Base-by-base conservation (phyloP, 2,329 filamentous ascomycete genomes). In the Nigrograna mackinnonii region DNA sequence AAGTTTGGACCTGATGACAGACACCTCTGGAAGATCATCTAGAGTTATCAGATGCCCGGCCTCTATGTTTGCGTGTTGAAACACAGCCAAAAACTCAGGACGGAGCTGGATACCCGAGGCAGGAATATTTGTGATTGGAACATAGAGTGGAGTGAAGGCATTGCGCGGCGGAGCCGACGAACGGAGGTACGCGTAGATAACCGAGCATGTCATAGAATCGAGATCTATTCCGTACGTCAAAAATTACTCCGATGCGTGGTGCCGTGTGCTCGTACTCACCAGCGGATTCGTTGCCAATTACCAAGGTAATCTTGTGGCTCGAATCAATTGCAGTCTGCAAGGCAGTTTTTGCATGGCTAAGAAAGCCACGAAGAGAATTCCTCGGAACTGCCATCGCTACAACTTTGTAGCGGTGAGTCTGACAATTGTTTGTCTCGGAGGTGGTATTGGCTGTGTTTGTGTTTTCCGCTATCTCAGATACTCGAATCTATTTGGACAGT, bases 121-220 rank as follows among this genome's bases (percentile, higher is more conserved):
- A 2, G 80, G 79, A 12, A 94, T 79, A 62, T 91, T 88, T 44
- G 84, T 81, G 33, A 95, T 71, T 13, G 89, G 89, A 35, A 92
- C 82, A 60, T 89, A 85, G 24, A 87, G 71, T 17, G 67, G 70
- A 37, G 68, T 68, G 35, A 77, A 72, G 11, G 67, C 66, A 54
- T 71, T 56, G 35, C 56, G 57, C 35, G 70, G 74, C 4, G 79
- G 70, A 4, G 77, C 64, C 59, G 83, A 78, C 22, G 82, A 86
- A 50, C 83, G 81, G 26, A 92, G 73, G 67, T 91, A 94, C 43
- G 89, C 86, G 46, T 86, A 82, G 19, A 91, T 69, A 14, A 94
- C 70, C 19, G 88, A 82, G 20, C 83, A 86, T 66, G 86, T 88
- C 53, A 94, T 79, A 2, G 88, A 91, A 70, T 94, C 89, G 41